Percentiles rank a stretch among this genome's conserved stretches.
phyloP scores from a whole-genome alignment of 2,329 filamentous ascomycete genomes.

The Aureobasidium mangrovei region DNA sequence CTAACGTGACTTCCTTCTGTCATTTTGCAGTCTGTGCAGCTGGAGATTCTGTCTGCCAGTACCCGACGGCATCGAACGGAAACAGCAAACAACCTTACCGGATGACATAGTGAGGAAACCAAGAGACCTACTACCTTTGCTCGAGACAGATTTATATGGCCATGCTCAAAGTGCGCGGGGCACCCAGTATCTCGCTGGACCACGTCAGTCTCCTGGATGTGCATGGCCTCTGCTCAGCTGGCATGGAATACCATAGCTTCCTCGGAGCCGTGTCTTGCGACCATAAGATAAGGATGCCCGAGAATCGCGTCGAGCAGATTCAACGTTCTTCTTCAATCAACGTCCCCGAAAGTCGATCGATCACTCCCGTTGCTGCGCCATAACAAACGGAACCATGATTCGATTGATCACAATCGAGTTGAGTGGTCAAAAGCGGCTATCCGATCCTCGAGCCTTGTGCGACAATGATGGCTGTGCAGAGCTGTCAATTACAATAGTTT shows the following conservation, averaged over 20 bases:
- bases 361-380: background rate
- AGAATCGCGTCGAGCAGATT: background rate
- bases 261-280: no score
- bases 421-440: background rate
- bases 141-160: no score
- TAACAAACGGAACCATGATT: background rate
- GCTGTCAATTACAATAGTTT: background rate
- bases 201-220: no score
- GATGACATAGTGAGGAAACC: no score
- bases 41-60: background rate
- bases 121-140: no score
- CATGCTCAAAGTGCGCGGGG: no score
- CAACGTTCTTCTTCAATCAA: background rate
- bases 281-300: background rate
- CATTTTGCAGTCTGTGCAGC: background rate
- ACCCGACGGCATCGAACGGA: no score
- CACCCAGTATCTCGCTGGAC: no score
- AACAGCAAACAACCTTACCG: no score
- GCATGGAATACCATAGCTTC: no score
- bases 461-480: background rate
- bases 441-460: background rate
- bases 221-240: no score
- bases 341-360: background rate
- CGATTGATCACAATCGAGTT: background rate
- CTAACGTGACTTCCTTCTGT: no score